phyloP scores from a whole-genome alignment of 1,139 yeast species.

The Magnusiomyces fungicola region DNA sequence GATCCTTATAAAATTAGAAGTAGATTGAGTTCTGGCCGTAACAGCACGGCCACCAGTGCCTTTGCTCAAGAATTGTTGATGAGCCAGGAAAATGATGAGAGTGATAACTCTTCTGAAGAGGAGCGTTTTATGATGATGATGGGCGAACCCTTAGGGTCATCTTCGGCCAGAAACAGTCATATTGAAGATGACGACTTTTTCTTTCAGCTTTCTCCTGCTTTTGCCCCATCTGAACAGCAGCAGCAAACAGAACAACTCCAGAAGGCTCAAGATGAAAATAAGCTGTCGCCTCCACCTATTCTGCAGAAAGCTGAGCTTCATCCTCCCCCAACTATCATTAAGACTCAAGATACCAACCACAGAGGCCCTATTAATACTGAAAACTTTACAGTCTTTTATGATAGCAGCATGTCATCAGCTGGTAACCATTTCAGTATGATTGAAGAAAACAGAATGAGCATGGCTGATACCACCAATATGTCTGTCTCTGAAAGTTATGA shows the following conservation, averaged over 20 bases:
- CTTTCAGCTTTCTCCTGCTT: not conserved
- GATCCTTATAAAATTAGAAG: too few species aligned
- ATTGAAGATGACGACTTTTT: not conserved
- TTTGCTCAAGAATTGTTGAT: constrained; percentile 3
- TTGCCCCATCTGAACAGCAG: not conserved
- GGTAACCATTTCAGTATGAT: not conserved
- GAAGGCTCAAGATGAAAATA: not conserved
- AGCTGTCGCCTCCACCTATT: not conserved
- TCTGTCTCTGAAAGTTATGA: too few species aligned
- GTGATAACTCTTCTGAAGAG: too few species aligned
- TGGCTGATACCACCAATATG: too few species aligned
- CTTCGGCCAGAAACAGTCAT: not conserved
- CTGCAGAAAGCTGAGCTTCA: not conserved
- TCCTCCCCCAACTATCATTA: not conserved
- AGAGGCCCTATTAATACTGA: not conserved
- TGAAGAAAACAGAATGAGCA: not conserved
- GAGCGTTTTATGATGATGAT: too few species aligned
- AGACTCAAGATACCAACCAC: not conserved
- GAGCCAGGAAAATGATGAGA: too few species aligned
- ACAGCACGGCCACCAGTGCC: not conserved
- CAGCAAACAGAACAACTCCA: not conserved
- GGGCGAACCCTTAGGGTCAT: not conserved
- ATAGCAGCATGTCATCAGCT: not conserved
- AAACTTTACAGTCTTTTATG: not conserved
- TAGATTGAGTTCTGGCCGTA: too few species aligned